Percentiles rank a stretch among this genome's conserved stretches.
Evolutionary conservation across 2,329 filamentous ascomycete genomes (phyloP).

Genomic region (Aureobasidium mangrovei): DNA sequence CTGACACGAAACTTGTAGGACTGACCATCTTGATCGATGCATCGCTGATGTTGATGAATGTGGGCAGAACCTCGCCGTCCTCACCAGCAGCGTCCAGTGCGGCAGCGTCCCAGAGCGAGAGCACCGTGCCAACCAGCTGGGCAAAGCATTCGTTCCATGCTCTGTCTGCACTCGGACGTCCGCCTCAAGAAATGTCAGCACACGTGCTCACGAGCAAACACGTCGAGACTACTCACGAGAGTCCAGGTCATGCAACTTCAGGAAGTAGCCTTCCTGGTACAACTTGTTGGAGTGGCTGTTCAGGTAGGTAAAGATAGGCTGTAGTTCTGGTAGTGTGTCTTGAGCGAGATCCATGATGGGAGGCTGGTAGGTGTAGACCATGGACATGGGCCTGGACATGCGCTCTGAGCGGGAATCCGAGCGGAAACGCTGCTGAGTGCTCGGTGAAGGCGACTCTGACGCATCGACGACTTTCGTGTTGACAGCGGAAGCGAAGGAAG

Average conservation of each 20-base stretch:
- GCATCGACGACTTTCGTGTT: background rate
- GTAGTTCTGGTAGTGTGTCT: conserved; percentile 84
- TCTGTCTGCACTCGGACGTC: conserved; percentile 73
- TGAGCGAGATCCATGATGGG: conserved; percentile 75
- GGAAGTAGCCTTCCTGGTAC: conserved; percentile 95
- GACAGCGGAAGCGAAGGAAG: conserved; percentile 10
- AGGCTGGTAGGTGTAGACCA: conserved; percentile 77
- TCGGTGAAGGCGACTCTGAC: conserved; percentile 20
- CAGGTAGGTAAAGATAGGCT: conserved; percentile 86
- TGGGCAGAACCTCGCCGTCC: conserved; percentile 75
- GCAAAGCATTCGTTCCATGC: conserved; percentile 97
- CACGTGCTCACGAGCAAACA: background rate
- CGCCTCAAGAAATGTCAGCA: conserved; percentile 49
- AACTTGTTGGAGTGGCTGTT: conserved; percentile 95
- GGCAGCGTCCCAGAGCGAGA: conserved; percentile 91
- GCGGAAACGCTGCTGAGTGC: conserved; percentile 30
- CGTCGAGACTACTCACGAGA: conserved; percentile 55
- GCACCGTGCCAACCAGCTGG: conserved; percentile 86
- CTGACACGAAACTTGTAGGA: background rate
- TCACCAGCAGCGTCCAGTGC: conserved; percentile 82
- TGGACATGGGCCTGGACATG: conserved; percentile 63
- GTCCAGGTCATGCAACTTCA: conserved; percentile 94
- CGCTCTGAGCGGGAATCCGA: conserved; percentile 30
- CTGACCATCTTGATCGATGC: conserved; percentile 94
- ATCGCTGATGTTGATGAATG: conserved; percentile 94